Base-by-base conservation (phyloP, 2,329 filamentous ascomycete species). In the Chaetomium globosum region DNA sequence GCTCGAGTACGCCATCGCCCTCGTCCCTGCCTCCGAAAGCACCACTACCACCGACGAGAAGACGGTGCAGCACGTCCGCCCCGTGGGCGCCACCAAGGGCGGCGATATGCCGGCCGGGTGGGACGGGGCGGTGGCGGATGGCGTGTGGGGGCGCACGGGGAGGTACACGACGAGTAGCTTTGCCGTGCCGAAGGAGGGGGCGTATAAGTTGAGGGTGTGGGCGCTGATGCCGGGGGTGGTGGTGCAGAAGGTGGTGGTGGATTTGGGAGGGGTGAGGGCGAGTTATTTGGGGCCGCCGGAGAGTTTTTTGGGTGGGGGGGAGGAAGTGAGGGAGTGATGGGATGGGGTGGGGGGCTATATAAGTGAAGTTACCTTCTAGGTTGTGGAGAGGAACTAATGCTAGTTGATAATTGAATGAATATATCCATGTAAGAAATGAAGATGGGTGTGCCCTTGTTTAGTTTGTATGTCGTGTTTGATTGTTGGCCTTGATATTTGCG, bases 211-310 rank as follows among this genome's bases (percentile, higher is more conserved):
- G 54, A 77, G 81, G 1, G 71, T 86, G 48, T 84, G 82, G 82
- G 77, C 80, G 8, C 73, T 85, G 28, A 76, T 84, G 71, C 81
- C 83, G 0, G 82, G 82, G 31, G 76, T 86, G 0, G 71, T 85
- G 5, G 77, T 87, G 48, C 83, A 87, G 73, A 86, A 85, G 77
- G 75, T 87, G 46, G 77, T 87, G 1, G 69, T 87, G 8, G 78
- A 87, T 68, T 70, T 86, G 28, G 85, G 85, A 1, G 85, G 84
- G 6, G 79, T 85, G 1, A 74, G 83, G 61, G 74, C 78, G 19
- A 85, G 81, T 57, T 87, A 85, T 69, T 74, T 87, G 2, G 85
- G 85, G 0, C 84, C 85, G 4, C 84, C 83, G 0, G 83, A 85
- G 78, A 85, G 82, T 59, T 83, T 83, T 66, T 70, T 81, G 12